A percentile compares a stretch with the other conserved stretches of the same genome.
phyloP scores from a whole-genome alignment of 1,139 yeast genomes.

The Candida smagusa region DNA sequence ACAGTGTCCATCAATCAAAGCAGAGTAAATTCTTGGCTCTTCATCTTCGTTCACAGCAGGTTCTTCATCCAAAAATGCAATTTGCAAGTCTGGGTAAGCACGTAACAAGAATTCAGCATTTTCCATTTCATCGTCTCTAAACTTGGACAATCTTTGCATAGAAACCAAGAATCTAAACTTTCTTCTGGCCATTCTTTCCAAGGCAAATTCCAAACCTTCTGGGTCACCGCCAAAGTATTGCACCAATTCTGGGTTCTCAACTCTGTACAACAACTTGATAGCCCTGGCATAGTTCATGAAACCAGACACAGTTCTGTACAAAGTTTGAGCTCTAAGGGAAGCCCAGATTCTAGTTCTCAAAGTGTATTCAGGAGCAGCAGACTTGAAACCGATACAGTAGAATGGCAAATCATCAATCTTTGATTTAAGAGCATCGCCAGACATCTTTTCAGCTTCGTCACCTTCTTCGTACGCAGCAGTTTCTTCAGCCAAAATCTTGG shows the following conservation, averaged over 20 bases:
- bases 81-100: conserved; percentile 98
- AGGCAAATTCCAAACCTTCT: conserved; percentile 89
- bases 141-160: conserved; percentile 97
- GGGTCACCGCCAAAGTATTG: conserved; percentile 99
- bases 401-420: conserved; percentile 97
- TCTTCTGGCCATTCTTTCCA: conserved; percentile 99
- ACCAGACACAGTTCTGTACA: conserved; percentile 98
- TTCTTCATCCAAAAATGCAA: conserved; percentile 96
- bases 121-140: conserved; percentile 96
- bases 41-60: conserved; percentile 89
- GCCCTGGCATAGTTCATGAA: conserved; percentile 99
- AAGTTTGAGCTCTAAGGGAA: conserved; percentile 94
- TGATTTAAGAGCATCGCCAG: conserved; percentile 74
- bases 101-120: conserved; percentile 96
- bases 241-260: conserved; percentile 97
- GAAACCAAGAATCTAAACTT: conserved; percentile 96
- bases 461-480: conserved; percentile 79
- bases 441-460: conserved; percentile 59
- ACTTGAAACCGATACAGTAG: conserved; percentile 98
- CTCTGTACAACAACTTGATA: conserved; percentile 93
- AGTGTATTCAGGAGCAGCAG: conserved; percentile 99
- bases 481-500: conserved; percentile 97
- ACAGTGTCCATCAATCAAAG: conserved; percentile 97
- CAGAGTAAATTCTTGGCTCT: conserved; percentile 95
- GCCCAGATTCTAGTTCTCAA: conserved; percentile 99